phyloP scores from a whole-genome alignment of 164 flowering plant species.

The Warburgia ugandensis region DNA sequence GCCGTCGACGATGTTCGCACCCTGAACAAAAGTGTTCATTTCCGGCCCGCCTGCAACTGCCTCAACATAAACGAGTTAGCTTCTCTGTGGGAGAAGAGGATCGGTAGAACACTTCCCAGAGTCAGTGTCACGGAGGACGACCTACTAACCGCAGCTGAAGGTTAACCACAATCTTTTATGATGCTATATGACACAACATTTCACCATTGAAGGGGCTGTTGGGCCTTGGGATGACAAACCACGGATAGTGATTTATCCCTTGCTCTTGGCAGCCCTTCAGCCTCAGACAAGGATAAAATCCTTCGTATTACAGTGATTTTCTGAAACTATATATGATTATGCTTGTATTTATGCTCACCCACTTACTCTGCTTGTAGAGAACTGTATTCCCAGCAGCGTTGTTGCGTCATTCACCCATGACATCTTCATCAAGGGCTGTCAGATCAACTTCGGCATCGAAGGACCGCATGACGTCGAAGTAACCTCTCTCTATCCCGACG shows the following conservation, averaged over 20 bases:
- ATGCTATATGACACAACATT: too few species aligned
- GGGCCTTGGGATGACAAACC: too few species aligned
- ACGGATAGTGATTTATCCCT: too few species aligned
- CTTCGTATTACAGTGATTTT: too few species aligned
- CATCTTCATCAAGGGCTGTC: conserved; percentile 54
- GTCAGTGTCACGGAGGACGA: conserved; percentile 41
- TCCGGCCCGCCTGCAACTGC: conserved; percentile 40
- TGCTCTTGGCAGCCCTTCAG: too few species aligned
- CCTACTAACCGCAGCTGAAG: conserved; percentile 42
- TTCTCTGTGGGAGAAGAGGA: conserved; percentile 52
- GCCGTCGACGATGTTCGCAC: conserved; percentile 35
- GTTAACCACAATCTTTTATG: too few species aligned
- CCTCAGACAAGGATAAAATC: too few species aligned
- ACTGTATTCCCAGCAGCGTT: conserved; percentile 44
- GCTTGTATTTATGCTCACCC: neutral
- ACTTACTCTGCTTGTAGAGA: conserved; percentile 29
- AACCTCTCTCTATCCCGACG: conserved; percentile 34
- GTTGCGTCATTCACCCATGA: conserved; percentile 57
- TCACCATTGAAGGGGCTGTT: too few species aligned
- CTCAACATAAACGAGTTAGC: conserved; percentile 57
- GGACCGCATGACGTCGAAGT: conserved; percentile 23
- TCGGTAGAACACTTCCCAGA: conserved; percentile 44
- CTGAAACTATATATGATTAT: too few species aligned
- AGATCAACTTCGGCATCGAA: conserved; percentile 31
- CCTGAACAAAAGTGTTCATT: conserved; percentile 49